phyloP scores from a whole-genome alignment of 108 stramenopile genomes.

The Aurantiochytrium sp. region DNA sequence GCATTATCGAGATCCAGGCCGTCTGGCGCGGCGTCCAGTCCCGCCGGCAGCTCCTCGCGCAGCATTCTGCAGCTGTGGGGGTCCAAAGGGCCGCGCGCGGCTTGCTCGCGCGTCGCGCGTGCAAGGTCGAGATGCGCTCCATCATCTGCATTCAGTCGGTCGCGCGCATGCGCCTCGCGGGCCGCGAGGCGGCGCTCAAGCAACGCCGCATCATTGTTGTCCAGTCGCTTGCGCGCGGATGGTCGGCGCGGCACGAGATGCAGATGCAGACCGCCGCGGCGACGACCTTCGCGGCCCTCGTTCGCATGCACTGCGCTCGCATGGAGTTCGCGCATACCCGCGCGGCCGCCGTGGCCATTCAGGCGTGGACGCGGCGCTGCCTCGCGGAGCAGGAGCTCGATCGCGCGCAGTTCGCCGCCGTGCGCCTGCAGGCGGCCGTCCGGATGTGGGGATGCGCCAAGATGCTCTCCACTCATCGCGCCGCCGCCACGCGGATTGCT shows the following conservation, averaged over 20 bases:
- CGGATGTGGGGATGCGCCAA: neutral
- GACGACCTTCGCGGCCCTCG: neutral
- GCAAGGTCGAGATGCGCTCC: neutral
- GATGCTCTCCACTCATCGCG: neutral
- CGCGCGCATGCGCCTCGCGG: too few species aligned
- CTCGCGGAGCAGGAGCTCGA: neutral
- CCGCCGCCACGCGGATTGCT: neutral
- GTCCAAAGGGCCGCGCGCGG: neutral
- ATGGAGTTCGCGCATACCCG: neutral
- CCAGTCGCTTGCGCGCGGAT: neutral
- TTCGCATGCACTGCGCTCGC: neutral
- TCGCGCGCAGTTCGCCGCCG: neutral
- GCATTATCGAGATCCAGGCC: neutral
- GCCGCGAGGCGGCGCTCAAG: too few species aligned
- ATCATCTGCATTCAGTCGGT: neutral
- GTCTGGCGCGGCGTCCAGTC: neutral
- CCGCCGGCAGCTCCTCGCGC: neutral
- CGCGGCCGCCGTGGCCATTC: neutral
- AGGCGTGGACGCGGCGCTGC: neutral
- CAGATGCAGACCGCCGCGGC: neutral
- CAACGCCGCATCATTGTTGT: neutral
- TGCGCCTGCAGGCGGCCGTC: neutral
- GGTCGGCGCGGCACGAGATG: neutral
- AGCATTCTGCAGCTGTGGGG: constrained; percentile 37
- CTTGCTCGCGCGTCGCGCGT: neutral